These are phyloP conservation scores for Plantago major DNA, from an alignment of 257 asterid genomes.

Conservation along the genomic window DNA sequence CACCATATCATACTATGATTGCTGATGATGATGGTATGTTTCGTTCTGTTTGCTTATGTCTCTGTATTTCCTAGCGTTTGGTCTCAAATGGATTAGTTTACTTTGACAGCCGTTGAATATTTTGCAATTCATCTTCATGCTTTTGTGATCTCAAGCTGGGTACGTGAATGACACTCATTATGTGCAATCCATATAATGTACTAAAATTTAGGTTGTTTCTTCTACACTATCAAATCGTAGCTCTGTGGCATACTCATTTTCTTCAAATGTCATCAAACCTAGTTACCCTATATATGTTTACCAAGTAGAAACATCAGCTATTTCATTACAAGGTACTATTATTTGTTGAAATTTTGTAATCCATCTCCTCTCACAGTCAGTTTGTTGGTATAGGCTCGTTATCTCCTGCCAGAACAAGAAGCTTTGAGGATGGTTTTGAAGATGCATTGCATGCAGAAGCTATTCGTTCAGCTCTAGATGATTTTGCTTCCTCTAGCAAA, in stretches of 20 bases:
- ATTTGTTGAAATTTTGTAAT: background rate
- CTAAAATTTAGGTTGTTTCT: background rate
- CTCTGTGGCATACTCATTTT: background rate
- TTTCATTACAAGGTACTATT: no score
- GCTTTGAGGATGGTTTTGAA: slow-evolving; percentile 45
- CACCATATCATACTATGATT: slow-evolving; percentile 91
- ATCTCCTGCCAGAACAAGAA: slow-evolving; percentile 50
- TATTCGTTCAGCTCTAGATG: slow-evolving; percentile 65
- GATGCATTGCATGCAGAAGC: slow-evolving; percentile 71
- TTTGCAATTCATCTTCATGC: no score
- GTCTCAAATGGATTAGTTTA: background rate
- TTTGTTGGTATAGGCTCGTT: slow-evolving; percentile 43
- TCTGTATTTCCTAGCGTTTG: background rate
- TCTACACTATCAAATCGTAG: background rate
- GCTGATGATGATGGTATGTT: slow-evolving; percentile 59
- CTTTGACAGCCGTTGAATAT: background rate
- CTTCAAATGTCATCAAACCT: background rate
- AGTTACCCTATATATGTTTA: no score
- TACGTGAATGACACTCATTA: background rate
- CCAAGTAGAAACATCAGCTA: no score
- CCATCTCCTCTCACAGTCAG: background rate
- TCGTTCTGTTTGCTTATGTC: slow-evolving; percentile 2
- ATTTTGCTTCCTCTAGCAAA: slow-evolving; percentile 76
- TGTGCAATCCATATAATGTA: background rate
- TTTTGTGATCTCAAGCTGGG: background rate